Base-by-base conservation (phyloP, 2,329 filamentous ascomycete species). In the Ophiosphaerella korrae region DNA sequence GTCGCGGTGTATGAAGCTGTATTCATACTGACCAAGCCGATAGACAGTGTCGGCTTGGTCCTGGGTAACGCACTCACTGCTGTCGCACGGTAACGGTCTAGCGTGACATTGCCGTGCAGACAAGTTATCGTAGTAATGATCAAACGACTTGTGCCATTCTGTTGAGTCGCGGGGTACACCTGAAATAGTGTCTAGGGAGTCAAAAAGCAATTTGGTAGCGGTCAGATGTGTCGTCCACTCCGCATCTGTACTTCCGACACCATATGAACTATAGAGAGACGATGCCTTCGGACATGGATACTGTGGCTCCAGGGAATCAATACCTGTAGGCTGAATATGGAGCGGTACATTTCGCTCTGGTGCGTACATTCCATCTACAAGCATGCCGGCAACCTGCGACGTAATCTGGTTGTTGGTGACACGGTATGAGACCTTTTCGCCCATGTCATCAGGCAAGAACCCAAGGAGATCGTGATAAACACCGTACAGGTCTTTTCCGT, bases 111-210 rank as follows among this genome's bases (percentile, higher is more conserved):
- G 87, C 0, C 89, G 82, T 0, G 89, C 87, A 0, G 88, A 91
- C 1, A 94, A 80, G 64, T 92, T 94, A 70, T 94, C 90, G 63
- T 87, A 94, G 75, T 94, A 94, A 72, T 92, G 90, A 66, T 94
- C 90, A 62, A 88, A 87, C 45, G 82, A 86, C 35, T 74, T 79
- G 65, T 93, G 89, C 77, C 90, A 94, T 3, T 79, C 86, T 0
- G 68, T 65, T 52, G 86, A 81, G 31, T 72, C 72, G 0, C 77
- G 54, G 0, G 80, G 67, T 1, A 94, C 82, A 26, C 87, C 88
- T 0, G 88, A 90, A 39, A 93, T 81, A 36, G 75, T 69, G 63
- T 94, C 90, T 0, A 94, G 81, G 0, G 71, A 72, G 5, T 71
- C 64, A 66, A 83, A 89, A 0, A 94, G 75, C 0, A 74, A 57